phyloP scores from a whole-genome alignment of 164 flowering plant genomes.

The Taxillus chinensis region DNA sequence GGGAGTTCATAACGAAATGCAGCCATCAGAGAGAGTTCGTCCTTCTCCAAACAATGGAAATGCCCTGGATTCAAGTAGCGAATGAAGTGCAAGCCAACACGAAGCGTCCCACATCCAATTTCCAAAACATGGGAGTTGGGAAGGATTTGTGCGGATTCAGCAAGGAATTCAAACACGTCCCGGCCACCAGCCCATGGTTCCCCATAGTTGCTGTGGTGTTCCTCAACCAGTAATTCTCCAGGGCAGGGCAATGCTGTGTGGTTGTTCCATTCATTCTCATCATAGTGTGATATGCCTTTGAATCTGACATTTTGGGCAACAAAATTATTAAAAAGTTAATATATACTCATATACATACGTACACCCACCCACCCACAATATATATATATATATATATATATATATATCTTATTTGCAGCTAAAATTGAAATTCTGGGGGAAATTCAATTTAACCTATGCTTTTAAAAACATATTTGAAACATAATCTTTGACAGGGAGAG shows the following conservation, averaged over 20 bases:
- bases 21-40: conserved; percentile 87
- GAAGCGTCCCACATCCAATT: conserved; percentile 94
- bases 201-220: conserved; percentile 97
- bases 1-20: conserved; percentile 93
- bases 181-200: conserved; percentile 99
- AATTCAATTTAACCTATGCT: too few species aligned
- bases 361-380: too few species aligned
- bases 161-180: conserved; percentile 91
- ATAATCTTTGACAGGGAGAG: too few species aligned
- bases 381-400: too few species aligned
- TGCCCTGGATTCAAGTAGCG: conserved; percentile 56
- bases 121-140: conserved; percentile 68
- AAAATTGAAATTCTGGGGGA: too few species aligned
- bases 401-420: too few species aligned
- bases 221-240: conserved; percentile 82
- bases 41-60: conserved; percentile 82
- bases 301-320: conserved; percentile 27
- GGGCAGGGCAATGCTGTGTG: conserved; percentile 84
- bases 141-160: conserved; percentile 33
- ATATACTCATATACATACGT: neutral
- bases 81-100: conserved; percentile 89
- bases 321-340: too few species aligned
- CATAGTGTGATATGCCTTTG: conserved; percentile 94
- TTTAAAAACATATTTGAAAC: too few species aligned
- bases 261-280: conserved; percentile 48